Evolutionary conservation across 2,329 filamentous ascomycete species (phyloP).

Genomic region (Rutstroemia sp.): DNA sequence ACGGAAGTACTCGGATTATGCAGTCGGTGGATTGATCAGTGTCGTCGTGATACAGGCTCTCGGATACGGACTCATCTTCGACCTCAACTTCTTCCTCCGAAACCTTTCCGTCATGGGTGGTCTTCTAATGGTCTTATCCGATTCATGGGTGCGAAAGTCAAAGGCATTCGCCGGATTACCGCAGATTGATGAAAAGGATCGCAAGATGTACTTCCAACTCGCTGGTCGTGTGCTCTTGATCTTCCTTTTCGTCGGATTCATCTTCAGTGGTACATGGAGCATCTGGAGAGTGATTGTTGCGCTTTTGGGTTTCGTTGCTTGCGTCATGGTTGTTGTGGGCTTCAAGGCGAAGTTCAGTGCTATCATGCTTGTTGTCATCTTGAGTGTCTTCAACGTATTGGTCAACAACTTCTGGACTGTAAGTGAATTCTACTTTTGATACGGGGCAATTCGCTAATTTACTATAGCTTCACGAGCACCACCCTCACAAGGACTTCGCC

Average conservation of each 20-base stretch:
- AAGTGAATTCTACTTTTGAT: constrained; percentile 35
- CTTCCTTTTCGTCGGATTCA: constrained; percentile 94
- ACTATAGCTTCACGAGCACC: constrained; percentile 80
- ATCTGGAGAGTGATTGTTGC: constrained; percentile 82
- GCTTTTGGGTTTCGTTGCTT: constrained; percentile 78
- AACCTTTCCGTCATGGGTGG: constrained; percentile 97
- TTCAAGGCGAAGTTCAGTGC: constrained; percentile 99
- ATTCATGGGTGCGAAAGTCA: constrained; percentile 96
- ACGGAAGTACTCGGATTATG: constrained; percentile 88
- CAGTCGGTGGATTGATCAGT: constrained; percentile 79
- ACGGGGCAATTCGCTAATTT: constrained; percentile 19
- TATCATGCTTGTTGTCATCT: constrained; percentile 85
- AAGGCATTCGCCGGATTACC: constrained; percentile 94
- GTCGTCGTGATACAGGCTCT: constrained; percentile 92
- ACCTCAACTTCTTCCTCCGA: constrained; percentile 99
- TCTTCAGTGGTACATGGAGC: constrained; percentile 91
- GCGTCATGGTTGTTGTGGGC: constrained; percentile 96
- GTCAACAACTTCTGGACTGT: constrained; percentile 99
- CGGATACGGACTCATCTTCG: constrained; percentile 96
- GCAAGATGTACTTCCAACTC: constrained; percentile 99
- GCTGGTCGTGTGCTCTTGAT: constrained; percentile 92
- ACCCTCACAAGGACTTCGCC: constrained; percentile 99
- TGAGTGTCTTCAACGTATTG: constrained; percentile 92
- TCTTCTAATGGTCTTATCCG: constrained; percentile 93
- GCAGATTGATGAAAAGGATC: constrained; percentile 94